Conservation (phyloP, 2,329 filamentous ascomycete genomes). For the Aspergillus flavus region DNA sequence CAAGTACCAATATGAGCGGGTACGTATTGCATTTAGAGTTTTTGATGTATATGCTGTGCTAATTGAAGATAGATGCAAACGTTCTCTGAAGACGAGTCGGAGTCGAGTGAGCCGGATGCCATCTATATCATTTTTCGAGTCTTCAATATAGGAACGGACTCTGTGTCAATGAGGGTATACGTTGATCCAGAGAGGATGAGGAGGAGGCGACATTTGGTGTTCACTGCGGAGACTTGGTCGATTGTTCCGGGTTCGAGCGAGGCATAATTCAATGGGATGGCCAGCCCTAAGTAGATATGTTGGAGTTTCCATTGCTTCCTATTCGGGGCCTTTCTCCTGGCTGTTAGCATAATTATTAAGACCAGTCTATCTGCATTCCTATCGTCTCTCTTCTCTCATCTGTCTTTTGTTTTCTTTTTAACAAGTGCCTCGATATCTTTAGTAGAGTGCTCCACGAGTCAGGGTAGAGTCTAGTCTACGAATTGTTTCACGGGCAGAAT, state of each 20-base stretch:
- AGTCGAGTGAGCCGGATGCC: background rate
- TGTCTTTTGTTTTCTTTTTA: too few species aligned
- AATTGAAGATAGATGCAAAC: conserved; percentile 10
- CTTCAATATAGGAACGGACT: conserved; percentile 36
- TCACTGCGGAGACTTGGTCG: conserved; percentile 17
- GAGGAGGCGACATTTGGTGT: conserved; percentile 7
- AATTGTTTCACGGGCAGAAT: too few species aligned
- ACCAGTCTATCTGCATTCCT: too few species aligned
- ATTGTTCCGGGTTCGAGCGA: background rate
- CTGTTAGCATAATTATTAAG: fast-evolving
- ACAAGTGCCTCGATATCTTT: too few species aligned
- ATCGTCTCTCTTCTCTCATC: too few species aligned
- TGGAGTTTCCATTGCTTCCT: too few species aligned
- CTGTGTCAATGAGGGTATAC: conserved; percentile 40
- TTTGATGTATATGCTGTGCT: background rate
- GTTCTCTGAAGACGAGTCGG: background rate
- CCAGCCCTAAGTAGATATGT: background rate
- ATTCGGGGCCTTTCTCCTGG: too few species aligned
- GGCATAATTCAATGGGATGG: background rate
- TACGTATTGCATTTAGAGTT: conserved; percentile 27
- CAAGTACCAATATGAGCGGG: conserved; percentile 46
- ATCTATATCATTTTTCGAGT: conserved; percentile 50
- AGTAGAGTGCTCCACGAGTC: too few species aligned
- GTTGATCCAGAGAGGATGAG: conserved; percentile 40
- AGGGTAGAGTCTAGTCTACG: too few species aligned